Base-by-base conservation (phyloP, 805 yeast genomes). In the Lipomyces chichibuensis region DNA sequence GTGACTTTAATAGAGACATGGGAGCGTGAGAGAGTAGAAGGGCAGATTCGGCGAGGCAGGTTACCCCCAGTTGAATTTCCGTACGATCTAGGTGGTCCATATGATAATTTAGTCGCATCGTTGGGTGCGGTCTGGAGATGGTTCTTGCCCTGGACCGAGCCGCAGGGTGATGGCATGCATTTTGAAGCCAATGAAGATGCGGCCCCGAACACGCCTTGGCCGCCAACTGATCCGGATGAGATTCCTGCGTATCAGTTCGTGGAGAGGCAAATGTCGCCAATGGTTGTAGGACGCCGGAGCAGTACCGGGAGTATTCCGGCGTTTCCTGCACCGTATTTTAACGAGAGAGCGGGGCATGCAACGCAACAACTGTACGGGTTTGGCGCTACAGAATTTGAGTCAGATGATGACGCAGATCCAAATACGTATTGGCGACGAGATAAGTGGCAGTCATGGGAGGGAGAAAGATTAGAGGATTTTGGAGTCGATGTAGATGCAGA, bases 1-100 rank as follows among this genome's bases (percentile, higher is more conserved):
- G 88, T 85, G 84, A 88, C 98, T 0, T 96, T 91, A 75, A 93
- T 94, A 62, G 99, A 94, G 78, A 81, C 84, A 1, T 94, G 99
- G 99, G 98, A 94, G 74, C 77, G 81, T 77, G 98, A 95, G 71
- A 83, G 98, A 71, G 81, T 91, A 1, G 92, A 87, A 62, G 80
- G 87, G 2, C 89, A 89, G 69, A 84, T 87, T 65, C 82, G 84
- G 20, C 73, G 78, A 5, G 73, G 75, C 27, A 52, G 70, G 27
- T 35, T 71, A 39, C 57, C 63, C 8, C 46, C 39, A 14, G 62
- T 23, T 14, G 84, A 90, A 1, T 94, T 95, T 76, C 98, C 98
- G 0, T 94, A 92, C 76, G 96, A 93, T 74, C 75, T 86, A 3
- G 91, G 91, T 4, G 90, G 91, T 2, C 74, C 87, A 1, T 81